These are phyloP conservation scores for Sclerospora graminicola DNA, from an alignment of 352 stramenopile genomes.

Conservation along the genomic window DNA sequence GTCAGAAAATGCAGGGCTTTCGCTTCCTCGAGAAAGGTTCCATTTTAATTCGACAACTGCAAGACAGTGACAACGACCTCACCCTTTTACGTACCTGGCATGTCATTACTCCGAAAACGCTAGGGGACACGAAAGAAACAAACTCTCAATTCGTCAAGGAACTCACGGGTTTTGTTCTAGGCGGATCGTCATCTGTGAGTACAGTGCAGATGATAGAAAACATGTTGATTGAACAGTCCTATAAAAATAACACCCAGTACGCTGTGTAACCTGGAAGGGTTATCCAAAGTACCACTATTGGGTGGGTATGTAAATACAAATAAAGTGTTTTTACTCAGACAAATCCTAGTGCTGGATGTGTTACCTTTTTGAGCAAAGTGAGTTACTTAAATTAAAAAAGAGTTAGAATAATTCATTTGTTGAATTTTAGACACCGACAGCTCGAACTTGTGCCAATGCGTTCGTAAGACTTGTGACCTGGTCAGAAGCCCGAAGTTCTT, in stretches of 20 bases:
- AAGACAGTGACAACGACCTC: slow-evolving; percentile 11
- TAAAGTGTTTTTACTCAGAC: no score
- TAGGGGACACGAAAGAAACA: slow-evolving; percentile 9
- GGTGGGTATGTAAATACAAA: neutral
- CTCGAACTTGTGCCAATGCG: no score
- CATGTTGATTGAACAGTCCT: slow-evolving; percentile 26
- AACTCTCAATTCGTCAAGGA: slow-evolving; percentile 22
- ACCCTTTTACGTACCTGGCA: slow-evolving; percentile 36
- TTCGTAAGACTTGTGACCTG: no score
- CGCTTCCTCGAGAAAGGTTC: slow-evolving; percentile 57
- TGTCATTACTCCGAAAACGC: slow-evolving; percentile 30
- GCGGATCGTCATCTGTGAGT: slow-evolving; percentile 20
- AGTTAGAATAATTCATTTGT: no score
- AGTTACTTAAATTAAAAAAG: no score
- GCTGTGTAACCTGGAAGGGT: slow-evolving; percentile 3
- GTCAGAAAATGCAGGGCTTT: slow-evolving; percentile 29
- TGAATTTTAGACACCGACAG: no score
- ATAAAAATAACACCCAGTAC: slow-evolving; percentile 5
- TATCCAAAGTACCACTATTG: neutral
- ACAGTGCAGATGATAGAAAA: slow-evolving; percentile 52
- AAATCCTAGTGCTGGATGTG: no score
- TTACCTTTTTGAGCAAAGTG: no score
- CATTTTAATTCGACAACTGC: slow-evolving; percentile 35
- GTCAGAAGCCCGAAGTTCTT: no score
- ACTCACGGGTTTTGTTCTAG: slow-evolving; percentile 36